A percentile compares a stretch with the other conserved stretches of the same genome.
Conservation (phyloP, 2,329 filamentous ascomycete species). For the Fonsecaea pedrosoi region DNA sequence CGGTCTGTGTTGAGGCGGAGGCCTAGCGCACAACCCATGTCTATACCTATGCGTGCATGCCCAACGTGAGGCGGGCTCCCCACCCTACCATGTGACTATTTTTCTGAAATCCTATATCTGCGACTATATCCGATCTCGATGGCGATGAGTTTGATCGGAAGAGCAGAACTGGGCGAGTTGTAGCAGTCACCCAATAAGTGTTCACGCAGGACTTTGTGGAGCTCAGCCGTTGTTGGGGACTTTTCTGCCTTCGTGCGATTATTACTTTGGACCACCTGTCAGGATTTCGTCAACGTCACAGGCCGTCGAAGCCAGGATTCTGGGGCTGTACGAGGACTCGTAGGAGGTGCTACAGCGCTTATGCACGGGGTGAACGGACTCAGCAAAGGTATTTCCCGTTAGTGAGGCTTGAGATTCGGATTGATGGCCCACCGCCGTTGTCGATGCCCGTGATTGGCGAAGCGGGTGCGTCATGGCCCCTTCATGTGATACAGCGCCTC, state of each 20-base stretch:
- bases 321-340: slow-evolving; percentile 15
- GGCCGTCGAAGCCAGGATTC: not conserved
- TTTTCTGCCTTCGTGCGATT: not conserved
- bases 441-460: slow-evolving; percentile 21
- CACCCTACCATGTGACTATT: slow-evolving; percentile 11
- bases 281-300: not conserved
- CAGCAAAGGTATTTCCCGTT: slow-evolving; percentile 1
- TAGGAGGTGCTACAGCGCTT: slow-evolving; percentile 15
- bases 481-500: slow-evolving; percentile 33
- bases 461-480: slow-evolving; percentile 31
- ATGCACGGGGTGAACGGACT: slow-evolving; percentile 21
- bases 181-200: not conserved
- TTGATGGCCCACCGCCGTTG: slow-evolving; percentile 19
- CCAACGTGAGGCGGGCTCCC: slow-evolving; percentile 35
- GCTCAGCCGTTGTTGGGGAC: not conserved
- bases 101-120: slow-evolving; percentile 3
- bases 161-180: not conserved
- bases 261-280: not conserved
- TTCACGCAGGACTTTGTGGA: not conserved
- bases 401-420: slow-evolving; percentile 5
- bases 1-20: not conserved
- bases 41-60: slow-evolving; percentile 30
- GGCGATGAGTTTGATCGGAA: not conserved
- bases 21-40: slow-evolving; percentile 17
- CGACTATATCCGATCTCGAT: slow-evolving; percentile 7